A percentile compares a stretch with the other conserved stretches of the same genome.
Conservation (phyloP, 257 asterid species). For the Scutellaria minor region DNA sequence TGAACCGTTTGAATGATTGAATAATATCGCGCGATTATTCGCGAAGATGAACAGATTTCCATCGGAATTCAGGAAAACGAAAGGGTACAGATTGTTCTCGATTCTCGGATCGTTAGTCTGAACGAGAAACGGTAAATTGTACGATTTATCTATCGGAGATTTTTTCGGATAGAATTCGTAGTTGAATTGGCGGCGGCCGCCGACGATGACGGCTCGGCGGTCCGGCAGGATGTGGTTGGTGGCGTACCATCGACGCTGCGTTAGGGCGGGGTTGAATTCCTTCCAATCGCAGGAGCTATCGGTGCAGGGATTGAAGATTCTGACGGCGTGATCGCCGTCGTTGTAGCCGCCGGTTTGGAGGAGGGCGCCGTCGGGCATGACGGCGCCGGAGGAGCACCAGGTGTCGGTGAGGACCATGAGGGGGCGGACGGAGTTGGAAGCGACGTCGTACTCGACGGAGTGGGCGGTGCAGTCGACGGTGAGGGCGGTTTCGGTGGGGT, state of each 20-base stretch:
- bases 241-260: slow-evolving; percentile 51
- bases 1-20: slow-evolving; percentile 33
- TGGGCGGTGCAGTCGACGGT: slow-evolving; percentile 64
- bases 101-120: slow-evolving; percentile 40
- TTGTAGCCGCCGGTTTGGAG: slow-evolving; percentile 60
- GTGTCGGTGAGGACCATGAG: slow-evolving; percentile 56
- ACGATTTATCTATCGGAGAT: neutral
- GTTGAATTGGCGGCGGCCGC: slow-evolving; percentile 51
- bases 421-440: slow-evolving; percentile 53
- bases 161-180: slow-evolving; percentile 53
- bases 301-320: slow-evolving; percentile 43
- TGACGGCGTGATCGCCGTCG: slow-evolving; percentile 50
- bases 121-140: slow-evolving; percentile 40
- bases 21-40: slow-evolving; percentile 50
- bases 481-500: slow-evolving; percentile 32
- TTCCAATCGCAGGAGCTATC: slow-evolving; percentile 53
- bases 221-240: slow-evolving; percentile 52
- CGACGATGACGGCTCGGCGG: slow-evolving; percentile 44
- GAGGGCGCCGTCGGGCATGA: slow-evolving; percentile 51
- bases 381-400: slow-evolving; percentile 75
- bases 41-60: slow-evolving; percentile 60
- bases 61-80: slow-evolving; percentile 57
- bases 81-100: slow-evolving; percentile 60
- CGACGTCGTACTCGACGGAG: slow-evolving; percentile 58
- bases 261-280: slow-evolving; percentile 40